These are phyloP conservation scores for Eucalyptus cloeziana DNA, from an alignment of 345 rosid species.

Conservation along the genomic window DNA sequence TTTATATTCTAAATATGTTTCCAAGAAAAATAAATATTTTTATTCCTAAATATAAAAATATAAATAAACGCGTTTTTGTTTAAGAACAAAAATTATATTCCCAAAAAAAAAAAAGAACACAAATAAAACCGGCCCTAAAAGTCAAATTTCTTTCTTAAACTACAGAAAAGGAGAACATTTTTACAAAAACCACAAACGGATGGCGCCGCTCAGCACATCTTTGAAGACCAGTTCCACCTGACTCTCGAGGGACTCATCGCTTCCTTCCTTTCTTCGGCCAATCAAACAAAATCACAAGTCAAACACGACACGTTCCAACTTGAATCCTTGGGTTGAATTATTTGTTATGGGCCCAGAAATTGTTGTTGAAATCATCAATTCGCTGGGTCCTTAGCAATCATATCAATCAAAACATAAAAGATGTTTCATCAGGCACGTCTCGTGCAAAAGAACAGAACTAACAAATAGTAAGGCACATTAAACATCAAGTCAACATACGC, in stretches of 20 bases:
- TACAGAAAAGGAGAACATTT: not conserved
- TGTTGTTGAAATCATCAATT: not conserved
- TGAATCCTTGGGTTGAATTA: not conserved
- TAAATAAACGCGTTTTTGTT: too few relatives aligned
- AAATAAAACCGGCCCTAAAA: too few relatives aligned
- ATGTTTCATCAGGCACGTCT: not conserved
- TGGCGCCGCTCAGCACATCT: accelerated
- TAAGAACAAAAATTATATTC: too few relatives aligned
- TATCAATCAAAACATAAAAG: not conserved
- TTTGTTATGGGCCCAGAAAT: not conserved
- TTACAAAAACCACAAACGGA: not conserved
- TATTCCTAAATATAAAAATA: too few relatives aligned
- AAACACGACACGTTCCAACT: not conserved
- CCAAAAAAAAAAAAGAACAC: too few relatives aligned
- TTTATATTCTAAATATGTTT: too few relatives aligned
- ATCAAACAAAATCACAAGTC: not conserved
- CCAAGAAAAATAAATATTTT: too few relatives aligned
- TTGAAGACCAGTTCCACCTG: not conserved
- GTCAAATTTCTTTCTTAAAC: not conserved
- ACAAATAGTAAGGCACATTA: not conserved
- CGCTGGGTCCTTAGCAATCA: not conserved
- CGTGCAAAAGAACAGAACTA: not conserved
- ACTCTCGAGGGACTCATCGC: accelerated
- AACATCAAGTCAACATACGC: not conserved
- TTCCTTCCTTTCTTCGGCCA: not conserved